These are phyloP conservation scores for Chlorophyllum brunneum DNA, from an alignment of 768 basidiomycete genomes.

Conservation along the genomic window DNA sequence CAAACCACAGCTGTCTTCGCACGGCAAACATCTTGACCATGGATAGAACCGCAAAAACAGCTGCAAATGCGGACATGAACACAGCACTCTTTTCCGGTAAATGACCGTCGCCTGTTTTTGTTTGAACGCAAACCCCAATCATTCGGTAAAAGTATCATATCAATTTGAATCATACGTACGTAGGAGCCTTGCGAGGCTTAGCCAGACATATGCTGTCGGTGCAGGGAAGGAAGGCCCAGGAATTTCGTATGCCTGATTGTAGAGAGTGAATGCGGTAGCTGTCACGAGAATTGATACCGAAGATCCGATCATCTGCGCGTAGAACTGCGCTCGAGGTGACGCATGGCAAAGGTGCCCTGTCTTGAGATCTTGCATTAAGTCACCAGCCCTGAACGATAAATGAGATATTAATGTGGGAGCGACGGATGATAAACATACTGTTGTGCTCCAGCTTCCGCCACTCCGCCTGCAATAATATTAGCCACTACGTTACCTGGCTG, in stretches of 20 bases:
- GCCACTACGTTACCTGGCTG: conserved; percentile 96
- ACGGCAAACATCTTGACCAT: conserved; percentile 60
- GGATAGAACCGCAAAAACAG: conserved; percentile 66
- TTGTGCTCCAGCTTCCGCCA: conserved; percentile 94
- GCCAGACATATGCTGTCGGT: conserved; percentile 94
- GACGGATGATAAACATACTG: conserved; percentile 48
- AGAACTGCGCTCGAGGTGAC: conserved; percentile 92
- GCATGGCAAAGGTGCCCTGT: conserved; percentile 92
- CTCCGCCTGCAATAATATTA: conserved; percentile 94
- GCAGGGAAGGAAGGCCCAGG: conserved; percentile 96
- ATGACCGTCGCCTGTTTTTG: conserved; percentile 64
- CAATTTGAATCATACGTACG: conserved; percentile 42
- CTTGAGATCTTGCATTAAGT: conserved; percentile 98
- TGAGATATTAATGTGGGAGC: background rate
- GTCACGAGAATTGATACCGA: conserved; percentile 86
- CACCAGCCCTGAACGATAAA: conserved; percentile 65
- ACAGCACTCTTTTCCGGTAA: conserved; percentile 69
- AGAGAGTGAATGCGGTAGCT: conserved; percentile 81
- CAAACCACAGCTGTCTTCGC: conserved; percentile 44
- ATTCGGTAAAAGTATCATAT: background rate
- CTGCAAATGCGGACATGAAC: conserved; percentile 80
- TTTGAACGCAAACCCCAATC: conserved; percentile 22
- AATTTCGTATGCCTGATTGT: conserved; percentile 82
- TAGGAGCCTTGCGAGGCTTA: conserved; percentile 68
- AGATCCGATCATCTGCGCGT: conserved; percentile 89